Percentiles rank a stretch among this genome's conserved stretches.
phyloP scores from a whole-genome alignment of 2,329 filamentous ascomycete species.

The Microsporum audouinii region DNA sequence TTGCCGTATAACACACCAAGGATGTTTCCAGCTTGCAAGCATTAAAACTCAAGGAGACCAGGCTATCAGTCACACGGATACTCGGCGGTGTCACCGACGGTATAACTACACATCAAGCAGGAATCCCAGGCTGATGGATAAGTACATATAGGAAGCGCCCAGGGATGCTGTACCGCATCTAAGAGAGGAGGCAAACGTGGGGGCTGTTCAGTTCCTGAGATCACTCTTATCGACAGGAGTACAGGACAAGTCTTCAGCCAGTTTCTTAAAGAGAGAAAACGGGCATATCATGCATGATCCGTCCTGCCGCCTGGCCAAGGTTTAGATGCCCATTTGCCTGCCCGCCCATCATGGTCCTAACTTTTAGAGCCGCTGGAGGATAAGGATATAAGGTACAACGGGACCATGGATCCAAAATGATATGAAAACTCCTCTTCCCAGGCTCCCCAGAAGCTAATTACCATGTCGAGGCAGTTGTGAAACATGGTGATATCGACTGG shows the following conservation, averaged over 20 bases:
- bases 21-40: neutral
- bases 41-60: neutral
- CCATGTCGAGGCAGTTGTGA: neutral
- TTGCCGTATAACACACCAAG: neutral
- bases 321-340: neutral
- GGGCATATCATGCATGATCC: neutral
- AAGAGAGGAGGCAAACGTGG: neutral
- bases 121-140: neutral
- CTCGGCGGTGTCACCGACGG: neutral
- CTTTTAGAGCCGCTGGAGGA: neutral
- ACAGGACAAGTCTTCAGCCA: neutral
- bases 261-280: neutral
- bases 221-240: neutral
- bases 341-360: neutral
- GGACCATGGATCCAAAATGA: neutral
- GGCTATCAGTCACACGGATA: neutral
- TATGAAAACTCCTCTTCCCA: neutral
- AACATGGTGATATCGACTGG: neutral
- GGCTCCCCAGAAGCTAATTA: constrained; percentile 1
- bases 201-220: neutral
- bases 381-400: constrained; percentile 2
- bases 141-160: neutral
- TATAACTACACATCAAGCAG: neutral
- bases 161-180: neutral
- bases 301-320: neutral